Conservation (phyloP, 2,329 filamentous ascomycete genomes). For the Amesomyces nigricolor region DNA sequence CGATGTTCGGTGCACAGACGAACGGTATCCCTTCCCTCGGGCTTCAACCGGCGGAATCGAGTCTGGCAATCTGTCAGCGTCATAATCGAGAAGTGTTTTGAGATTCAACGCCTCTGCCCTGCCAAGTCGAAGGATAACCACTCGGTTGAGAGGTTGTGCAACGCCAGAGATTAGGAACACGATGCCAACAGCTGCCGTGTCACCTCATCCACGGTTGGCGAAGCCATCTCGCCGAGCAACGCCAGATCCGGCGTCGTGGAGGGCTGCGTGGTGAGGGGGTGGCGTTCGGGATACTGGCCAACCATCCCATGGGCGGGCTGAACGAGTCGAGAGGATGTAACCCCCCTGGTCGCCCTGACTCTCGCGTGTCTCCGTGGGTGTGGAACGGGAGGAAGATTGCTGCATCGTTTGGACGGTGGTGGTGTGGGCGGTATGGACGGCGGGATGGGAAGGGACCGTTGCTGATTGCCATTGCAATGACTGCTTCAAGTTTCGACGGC, state of each 20-base stretch:
- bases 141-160: constrained; percentile 1
- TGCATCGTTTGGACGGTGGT: too few species aligned
- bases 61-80: background rate
- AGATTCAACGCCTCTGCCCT: background rate
- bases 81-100: too few species aligned
- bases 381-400: too few species aligned
- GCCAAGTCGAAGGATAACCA: background rate
- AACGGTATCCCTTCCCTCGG: background rate
- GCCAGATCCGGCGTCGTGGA: constrained; percentile 15
- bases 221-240: constrained; percentile 1
- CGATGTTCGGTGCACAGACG: constrained; percentile 10
- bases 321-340: background rate
- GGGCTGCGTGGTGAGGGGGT: constrained; percentile 2
- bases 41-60: background rate
- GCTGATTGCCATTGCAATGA: too few species aligned
- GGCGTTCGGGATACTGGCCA: background rate
- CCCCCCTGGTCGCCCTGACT: too few species aligned
- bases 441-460: too few species aligned
- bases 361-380: too few species aligned
- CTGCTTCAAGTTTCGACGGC: too few species aligned
- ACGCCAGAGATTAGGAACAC: background rate
- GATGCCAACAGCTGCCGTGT: constrained; percentile 2
- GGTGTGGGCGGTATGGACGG: too few species aligned
- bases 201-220: background rate
- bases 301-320: background rate